A percentile compares a stretch with the other conserved stretches of the same genome.
These are phyloP conservation scores for Galium porrigens DNA, from an alignment of 305 asterid genomes.

Conservation along the genomic window DNA sequence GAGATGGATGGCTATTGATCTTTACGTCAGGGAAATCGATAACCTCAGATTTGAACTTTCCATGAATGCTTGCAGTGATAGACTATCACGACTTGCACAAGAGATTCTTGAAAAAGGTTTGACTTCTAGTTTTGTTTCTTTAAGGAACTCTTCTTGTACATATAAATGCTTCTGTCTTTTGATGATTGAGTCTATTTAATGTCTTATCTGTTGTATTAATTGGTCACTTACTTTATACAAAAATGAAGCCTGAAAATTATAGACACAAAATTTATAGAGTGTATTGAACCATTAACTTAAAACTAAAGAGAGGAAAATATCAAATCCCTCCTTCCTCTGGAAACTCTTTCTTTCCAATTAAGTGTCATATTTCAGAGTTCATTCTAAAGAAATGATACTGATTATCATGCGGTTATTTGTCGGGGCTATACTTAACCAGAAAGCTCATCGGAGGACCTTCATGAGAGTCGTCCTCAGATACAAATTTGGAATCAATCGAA, in stretches of 20 bases:
- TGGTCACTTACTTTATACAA: too few species aligned
- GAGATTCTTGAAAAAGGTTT: slow-evolving; percentile 68
- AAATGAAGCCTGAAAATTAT: background rate
- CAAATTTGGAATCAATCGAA: slow-evolving; percentile 42
- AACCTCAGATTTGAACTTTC: slow-evolving; percentile 94
- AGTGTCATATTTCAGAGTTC: background rate
- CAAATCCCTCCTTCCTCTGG: background rate
- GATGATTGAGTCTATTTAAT: background rate
- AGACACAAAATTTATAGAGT: too few species aligned
- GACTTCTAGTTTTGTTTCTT: slow-evolving; percentile 10
- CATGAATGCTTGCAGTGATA: slow-evolving; percentile 62
- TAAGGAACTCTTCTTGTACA: background rate
- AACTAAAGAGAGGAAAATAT: too few species aligned
- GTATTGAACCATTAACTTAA: too few species aligned
- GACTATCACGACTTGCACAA: slow-evolving; percentile 55
- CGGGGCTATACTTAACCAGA: slow-evolving; percentile 30
- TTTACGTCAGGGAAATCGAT: slow-evolving; percentile 74
- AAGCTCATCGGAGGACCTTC: slow-evolving; percentile 37
- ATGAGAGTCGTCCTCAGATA: slow-evolving; percentile 39
- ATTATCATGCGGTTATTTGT: slow-evolving; percentile 12
- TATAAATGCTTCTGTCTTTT: background rate
- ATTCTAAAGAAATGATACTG: background rate
- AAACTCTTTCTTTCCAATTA: background rate
- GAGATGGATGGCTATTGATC: slow-evolving; percentile 98
- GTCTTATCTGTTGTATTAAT: background rate